Conservation (phyloP, 768 basidiomycete species). For the Tricholoma sp. region DNA sequence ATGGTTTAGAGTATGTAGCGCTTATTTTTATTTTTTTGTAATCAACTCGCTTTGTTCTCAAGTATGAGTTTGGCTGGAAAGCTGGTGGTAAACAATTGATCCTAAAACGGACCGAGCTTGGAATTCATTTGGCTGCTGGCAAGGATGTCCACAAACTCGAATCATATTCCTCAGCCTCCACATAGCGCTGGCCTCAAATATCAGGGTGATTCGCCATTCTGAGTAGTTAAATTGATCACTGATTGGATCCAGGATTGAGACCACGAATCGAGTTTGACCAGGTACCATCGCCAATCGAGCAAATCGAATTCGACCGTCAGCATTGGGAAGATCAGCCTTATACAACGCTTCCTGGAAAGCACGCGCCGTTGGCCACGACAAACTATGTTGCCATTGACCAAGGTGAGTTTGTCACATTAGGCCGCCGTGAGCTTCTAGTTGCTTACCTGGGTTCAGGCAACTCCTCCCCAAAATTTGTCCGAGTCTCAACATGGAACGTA, state of each 20-base stretch:
- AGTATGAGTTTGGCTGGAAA: no score
- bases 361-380: conserved; percentile 80
- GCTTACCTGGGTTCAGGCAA: conserved; percentile 48
- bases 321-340: conserved; percentile 72
- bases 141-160: conserved; percentile 39
- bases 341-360: conserved; percentile 49
- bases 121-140: background rate
- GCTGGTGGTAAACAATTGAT: no score
- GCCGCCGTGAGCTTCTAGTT: background rate
- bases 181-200: conserved; percentile 58
- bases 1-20: background rate
- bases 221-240: background rate
- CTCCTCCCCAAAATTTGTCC: conserved; percentile 86
- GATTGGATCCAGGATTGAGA: conserved; percentile 51
- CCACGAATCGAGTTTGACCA: conserved; percentile 83
- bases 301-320: conserved; percentile 73
- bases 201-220: conserved; percentile 28
- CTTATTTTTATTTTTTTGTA: no score
- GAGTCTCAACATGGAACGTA: conserved; percentile 86
- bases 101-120: no score
- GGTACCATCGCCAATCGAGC: conserved; percentile 86
- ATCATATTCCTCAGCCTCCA: conserved; percentile 64
- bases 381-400: conserved; percentile 91
- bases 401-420: conserved; percentile 33
- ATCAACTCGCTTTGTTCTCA: no score